phyloP scores from a whole-genome alignment of 2,329 filamentous ascomycete genomes.

The Fusarium tricinctum region DNA sequence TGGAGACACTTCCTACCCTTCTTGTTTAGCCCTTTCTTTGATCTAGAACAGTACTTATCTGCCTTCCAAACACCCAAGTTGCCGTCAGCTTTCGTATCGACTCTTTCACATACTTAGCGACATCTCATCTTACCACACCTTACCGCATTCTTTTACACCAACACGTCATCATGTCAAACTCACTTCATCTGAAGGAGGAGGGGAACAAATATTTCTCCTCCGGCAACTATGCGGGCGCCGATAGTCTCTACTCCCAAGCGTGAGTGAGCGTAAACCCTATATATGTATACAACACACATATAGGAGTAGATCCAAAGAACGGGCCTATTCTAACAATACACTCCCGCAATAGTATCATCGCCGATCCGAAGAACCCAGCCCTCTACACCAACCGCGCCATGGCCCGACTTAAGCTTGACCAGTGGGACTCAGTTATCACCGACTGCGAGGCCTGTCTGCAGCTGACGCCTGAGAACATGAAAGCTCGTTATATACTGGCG shows the following conservation, averaged over 20 bases:
- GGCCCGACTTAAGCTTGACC: slow-evolving; percentile 79
- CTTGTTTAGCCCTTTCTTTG: background rate
- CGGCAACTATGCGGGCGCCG: slow-evolving; percentile 75
- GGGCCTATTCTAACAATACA: slow-evolving; percentile 23
- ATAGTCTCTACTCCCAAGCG: slow-evolving; percentile 80
- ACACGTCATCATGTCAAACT: slow-evolving; percentile 51
- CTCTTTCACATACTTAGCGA: no score
- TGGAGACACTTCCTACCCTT: background rate
- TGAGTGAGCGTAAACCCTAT: slow-evolving; percentile 61
- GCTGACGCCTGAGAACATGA: slow-evolving; percentile 76
- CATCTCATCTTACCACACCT: slow-evolving; percentile 3
- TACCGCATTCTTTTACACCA: background rate
- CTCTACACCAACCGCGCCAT: slow-evolving; percentile 94
- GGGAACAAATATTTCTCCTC: slow-evolving; percentile 76
- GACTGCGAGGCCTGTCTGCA: slow-evolving; percentile 84
- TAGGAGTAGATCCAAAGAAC: slow-evolving; percentile 1
- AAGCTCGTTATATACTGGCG: slow-evolving; percentile 86
- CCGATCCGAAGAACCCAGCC: slow-evolving; percentile 80
- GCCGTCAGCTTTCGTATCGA: background rate
- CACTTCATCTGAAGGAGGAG: slow-evolving; percentile 65
- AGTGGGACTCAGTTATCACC: slow-evolving; percentile 80
- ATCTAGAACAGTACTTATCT: background rate
- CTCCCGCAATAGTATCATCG: slow-evolving; percentile 73
- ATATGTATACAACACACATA: slow-evolving; percentile 4
- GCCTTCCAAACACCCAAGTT: background rate